Evolutionary conservation across 305 asterid genomes (phyloP).

Genomic region (Ruellia speciosa): DNA sequence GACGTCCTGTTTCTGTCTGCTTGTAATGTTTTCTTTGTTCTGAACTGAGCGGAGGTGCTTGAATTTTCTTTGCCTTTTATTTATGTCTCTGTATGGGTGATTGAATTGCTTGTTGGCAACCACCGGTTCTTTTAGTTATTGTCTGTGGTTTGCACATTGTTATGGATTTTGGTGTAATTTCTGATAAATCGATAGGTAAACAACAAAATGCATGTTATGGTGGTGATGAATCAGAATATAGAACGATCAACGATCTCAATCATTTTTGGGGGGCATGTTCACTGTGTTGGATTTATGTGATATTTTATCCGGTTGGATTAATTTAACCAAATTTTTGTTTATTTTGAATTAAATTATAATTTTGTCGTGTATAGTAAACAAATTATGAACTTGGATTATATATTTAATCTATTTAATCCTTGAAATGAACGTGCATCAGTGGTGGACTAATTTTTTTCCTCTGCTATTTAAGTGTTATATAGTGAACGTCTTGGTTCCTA

Average conservation of each 20-base stretch:
- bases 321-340: too few species aligned
- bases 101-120: neutral
- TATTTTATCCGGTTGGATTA: too few species aligned
- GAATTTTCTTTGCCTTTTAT: neutral
- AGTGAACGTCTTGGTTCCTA: neutral
- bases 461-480: conserved; percentile 2
- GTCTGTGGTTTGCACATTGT: conserved; percentile 11
- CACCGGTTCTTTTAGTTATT: neutral
- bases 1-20: conserved; percentile 5
- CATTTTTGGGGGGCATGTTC: neutral
- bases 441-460: neutral
- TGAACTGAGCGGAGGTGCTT: conserved; percentile 6
- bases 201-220: neutral
- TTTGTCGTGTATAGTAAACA: too few species aligned
- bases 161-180: conserved; percentile 3
- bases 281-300: too few species aligned
- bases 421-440: neutral
- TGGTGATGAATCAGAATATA: neutral
- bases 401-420: too few species aligned
- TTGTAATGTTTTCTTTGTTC: neutral
- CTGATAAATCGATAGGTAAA: neutral
- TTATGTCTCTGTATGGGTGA: too few species aligned
- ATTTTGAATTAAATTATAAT: neutral
- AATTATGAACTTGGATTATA: too few species aligned
- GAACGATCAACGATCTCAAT: conserved; percentile 6